A percentile compares a stretch with the other conserved stretches of the same genome.
Conservation (phyloP, 768 basidiomycete species). For the Pleurotus pulmonarius region DNA sequence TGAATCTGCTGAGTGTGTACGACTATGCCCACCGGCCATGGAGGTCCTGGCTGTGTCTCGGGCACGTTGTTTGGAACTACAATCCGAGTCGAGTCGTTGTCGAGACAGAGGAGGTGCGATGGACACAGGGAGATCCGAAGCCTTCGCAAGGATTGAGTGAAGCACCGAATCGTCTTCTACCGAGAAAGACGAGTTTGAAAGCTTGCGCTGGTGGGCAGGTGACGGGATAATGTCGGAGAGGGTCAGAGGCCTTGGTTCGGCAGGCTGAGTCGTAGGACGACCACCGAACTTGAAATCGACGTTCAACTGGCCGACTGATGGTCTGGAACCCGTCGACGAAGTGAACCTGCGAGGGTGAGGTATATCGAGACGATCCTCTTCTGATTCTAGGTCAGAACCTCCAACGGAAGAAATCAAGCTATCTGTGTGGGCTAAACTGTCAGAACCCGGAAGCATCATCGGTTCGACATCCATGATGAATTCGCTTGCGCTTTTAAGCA, state of each 20-base stretch:
- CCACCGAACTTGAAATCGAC: constrained; percentile 77
- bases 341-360: constrained; percentile 15
- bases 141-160: constrained; percentile 51
- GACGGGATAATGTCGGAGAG: constrained; percentile 78
- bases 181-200: constrained; percentile 40
- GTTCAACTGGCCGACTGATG: constrained; percentile 67
- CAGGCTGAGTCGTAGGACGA: constrained; percentile 21
- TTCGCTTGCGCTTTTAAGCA: not conserved
- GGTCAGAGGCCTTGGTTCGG: constrained; percentile 37
- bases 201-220: constrained; percentile 42
- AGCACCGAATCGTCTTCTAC: constrained; percentile 51
- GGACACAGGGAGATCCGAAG: constrained; percentile 21
- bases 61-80: constrained; percentile 32
- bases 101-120: constrained; percentile 32
- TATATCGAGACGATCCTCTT: constrained; percentile 6
- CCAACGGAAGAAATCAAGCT: constrained; percentile 11
- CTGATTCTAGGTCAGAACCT: constrained; percentile 12
- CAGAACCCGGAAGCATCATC: constrained; percentile 34
- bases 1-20: constrained; percentile 34
- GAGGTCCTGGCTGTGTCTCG: constrained; percentile 18
- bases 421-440: constrained; percentile 34
- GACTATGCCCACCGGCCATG: constrained; percentile 19
- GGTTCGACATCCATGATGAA: constrained; percentile 28
- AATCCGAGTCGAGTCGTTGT: constrained; percentile 35
- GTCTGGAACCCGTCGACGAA: constrained; percentile 34